phyloP scores from a whole-genome alignment of 75 land plant genomes.

The Pinus taeda region DNA sequence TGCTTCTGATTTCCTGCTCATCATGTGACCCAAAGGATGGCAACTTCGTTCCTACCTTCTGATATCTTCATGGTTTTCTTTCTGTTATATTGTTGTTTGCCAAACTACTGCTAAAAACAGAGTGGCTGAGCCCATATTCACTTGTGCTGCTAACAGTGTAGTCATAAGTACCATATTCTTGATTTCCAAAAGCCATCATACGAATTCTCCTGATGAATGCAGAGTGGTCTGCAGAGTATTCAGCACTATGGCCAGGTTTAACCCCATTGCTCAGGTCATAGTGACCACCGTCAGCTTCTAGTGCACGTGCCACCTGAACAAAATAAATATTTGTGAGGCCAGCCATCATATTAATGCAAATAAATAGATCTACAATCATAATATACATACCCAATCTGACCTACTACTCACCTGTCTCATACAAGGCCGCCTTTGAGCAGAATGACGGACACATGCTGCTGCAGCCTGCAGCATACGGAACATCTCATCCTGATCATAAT shows the following conservation, averaged over 20 bases:
- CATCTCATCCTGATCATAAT: slow-evolving; percentile 62
- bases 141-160: background rate
- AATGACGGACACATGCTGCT: slow-evolving; percentile 92
- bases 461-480: slow-evolving; percentile 80
- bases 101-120: background rate
- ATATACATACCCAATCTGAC: background rate
- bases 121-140: background rate
- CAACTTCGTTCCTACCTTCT: background rate
- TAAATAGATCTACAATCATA: background rate
- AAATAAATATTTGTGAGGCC: background rate
- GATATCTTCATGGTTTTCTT: background rate
- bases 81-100: background rate
- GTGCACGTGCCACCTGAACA: slow-evolving; percentile 68
- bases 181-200: slow-evolving; percentile 58
- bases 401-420: slow-evolving; percentile 76
- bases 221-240: slow-evolving; percentile 42
- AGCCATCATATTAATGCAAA: background rate
- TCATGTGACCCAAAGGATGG: slow-evolving; percentile 5
- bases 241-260: slow-evolving; percentile 67
- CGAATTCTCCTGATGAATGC: slow-evolving; percentile 51
- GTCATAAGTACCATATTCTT: background rate
- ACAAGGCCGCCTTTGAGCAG: slow-evolving; percentile 72
- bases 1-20: background rate
- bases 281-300: slow-evolving; percentile 44
- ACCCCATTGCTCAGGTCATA: slow-evolving; percentile 69